Conservation (phyloP, 345 rosid species). For the Viola odorata region DNA sequence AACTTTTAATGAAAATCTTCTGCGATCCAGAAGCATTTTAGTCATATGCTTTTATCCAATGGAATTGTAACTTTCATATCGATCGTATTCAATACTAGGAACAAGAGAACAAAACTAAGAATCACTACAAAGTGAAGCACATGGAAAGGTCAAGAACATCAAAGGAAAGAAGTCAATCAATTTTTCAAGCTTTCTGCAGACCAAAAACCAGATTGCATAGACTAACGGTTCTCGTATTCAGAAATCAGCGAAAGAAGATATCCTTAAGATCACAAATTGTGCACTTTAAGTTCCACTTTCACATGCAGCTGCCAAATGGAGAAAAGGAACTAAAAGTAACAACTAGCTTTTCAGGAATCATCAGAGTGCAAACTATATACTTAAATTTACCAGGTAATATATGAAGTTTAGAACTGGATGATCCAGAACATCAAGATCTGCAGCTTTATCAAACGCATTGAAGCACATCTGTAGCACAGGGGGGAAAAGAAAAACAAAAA, state of each 20-base stretch:
- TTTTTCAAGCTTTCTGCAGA: too few species aligned
- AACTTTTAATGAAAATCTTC: neutral
- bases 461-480: slow-evolving; percentile 57
- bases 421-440: slow-evolving; percentile 73
- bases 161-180: too few species aligned
- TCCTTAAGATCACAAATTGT: neutral
- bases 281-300: too few species aligned
- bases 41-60: neutral
- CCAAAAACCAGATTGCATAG: too few species aligned
- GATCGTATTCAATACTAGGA: too few species aligned
- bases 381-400: slow-evolving; percentile 68
- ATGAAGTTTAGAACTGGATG: slow-evolving; percentile 80
- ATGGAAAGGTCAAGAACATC: too few species aligned
- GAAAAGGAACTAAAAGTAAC: neutral
- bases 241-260: neutral
- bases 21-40: neutral
- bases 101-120: too few species aligned
- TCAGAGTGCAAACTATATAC: neutral
- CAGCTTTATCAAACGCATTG: slow-evolving; percentile 73
- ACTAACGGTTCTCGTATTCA: neutral
- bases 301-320: neutral
- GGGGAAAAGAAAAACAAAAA: neutral
- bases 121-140: too few species aligned
- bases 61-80: neutral
- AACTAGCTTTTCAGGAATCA: neutral